Conservation (phyloP, 495 filamentous ascomycete genomes). For the Neurospora sp. region DNA sequence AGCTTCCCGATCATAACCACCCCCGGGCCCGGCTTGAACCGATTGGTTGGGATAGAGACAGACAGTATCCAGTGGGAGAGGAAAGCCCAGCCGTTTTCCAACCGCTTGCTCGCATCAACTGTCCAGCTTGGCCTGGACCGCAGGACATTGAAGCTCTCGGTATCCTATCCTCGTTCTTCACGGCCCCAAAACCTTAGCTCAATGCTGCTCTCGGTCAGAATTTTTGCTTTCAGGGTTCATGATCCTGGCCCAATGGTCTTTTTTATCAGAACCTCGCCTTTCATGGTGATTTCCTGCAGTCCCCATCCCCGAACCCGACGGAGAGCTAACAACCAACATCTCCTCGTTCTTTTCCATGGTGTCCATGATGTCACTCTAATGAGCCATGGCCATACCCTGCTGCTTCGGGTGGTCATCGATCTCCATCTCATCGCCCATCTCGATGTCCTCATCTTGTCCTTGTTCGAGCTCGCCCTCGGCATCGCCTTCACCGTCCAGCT, state of each 20-base stretch:
- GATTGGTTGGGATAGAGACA: not conserved
- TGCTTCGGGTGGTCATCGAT: not conserved
- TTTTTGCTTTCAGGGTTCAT: not conserved
- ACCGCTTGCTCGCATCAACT: not conserved
- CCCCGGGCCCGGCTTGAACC: not conserved
- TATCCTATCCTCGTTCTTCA: not conserved
- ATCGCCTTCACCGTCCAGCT: conserved; percentile 76
- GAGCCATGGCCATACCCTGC: conserved; percentile 5
- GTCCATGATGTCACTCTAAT: not conserved
- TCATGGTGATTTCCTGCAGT: not conserved
- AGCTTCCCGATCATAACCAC: not conserved
- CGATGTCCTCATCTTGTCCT: conserved; percentile 55
- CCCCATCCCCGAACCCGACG: not conserved
- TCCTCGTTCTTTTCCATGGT: not conserved
- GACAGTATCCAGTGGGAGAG: not conserved
- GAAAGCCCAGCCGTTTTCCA: not conserved
- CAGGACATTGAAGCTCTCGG: not conserved
- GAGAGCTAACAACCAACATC: too few species aligned
- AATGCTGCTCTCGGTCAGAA: not conserved
- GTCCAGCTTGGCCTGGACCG: not conserved
- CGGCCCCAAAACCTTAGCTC: not conserved
- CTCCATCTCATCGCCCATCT: conserved; percentile 65
- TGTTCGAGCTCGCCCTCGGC: conserved; percentile 59
- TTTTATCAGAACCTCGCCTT: not conserved
- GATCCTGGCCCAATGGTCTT: not conserved